A percentile compares a stretch with the other conserved stretches of the same genome.
phyloP scores from a whole-genome alignment of 2,329 filamentous ascomycete genomes.

The Paracoccidioides brasiliensis region DNA sequence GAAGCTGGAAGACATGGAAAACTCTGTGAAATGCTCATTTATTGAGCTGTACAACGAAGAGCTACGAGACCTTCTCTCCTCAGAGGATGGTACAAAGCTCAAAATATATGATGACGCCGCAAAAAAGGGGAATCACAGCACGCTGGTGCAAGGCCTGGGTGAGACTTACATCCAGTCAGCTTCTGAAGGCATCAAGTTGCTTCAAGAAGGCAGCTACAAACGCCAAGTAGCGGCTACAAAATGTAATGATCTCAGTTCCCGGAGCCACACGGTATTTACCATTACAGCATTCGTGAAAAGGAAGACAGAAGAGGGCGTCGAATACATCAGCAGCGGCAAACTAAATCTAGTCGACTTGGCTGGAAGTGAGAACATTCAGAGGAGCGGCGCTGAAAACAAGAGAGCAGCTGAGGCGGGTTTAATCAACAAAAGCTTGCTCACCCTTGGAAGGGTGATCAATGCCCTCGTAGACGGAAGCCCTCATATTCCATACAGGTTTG shows the following conservation, averaged over 20 bases:
- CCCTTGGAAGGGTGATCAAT: constrained; percentile 91
- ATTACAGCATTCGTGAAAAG: constrained; percentile 85
- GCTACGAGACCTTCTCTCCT: constrained; percentile 71
- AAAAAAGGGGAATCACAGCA: constrained; percentile 65
- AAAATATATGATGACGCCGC: constrained; percentile 80
- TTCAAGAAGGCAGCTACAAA: constrained; percentile 81
- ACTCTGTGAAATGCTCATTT: constrained; percentile 92
- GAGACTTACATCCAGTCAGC: constrained; percentile 85
- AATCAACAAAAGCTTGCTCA: constrained; percentile 96
- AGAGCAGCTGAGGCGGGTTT: constrained; percentile 86
- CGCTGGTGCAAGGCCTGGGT: constrained; percentile 94
- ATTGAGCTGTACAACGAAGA: constrained; percentile 99
- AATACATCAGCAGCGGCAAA: constrained; percentile 82
- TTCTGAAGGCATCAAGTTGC: constrained; percentile 70
- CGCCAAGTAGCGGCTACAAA: constrained; percentile 99
- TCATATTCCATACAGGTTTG: constrained; percentile 63
- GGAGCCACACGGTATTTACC: constrained; percentile 95
- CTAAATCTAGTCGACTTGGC: constrained; percentile 93
- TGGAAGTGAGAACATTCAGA: constrained; percentile 93
- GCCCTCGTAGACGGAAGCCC: constrained; percentile 79
- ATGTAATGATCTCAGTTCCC: constrained; percentile 93
- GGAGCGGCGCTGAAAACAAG: constrained; percentile 96
- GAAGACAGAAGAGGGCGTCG: constrained; percentile 68
- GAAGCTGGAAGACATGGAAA: constrained; percentile 72
- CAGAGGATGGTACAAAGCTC: constrained; percentile 70